A percentile compares a stretch with the other conserved stretches of the same genome.
phyloP scores from a whole-genome alignment of 2,329 filamentous ascomycete genomes.

The Penicillium oxalicum region DNA sequence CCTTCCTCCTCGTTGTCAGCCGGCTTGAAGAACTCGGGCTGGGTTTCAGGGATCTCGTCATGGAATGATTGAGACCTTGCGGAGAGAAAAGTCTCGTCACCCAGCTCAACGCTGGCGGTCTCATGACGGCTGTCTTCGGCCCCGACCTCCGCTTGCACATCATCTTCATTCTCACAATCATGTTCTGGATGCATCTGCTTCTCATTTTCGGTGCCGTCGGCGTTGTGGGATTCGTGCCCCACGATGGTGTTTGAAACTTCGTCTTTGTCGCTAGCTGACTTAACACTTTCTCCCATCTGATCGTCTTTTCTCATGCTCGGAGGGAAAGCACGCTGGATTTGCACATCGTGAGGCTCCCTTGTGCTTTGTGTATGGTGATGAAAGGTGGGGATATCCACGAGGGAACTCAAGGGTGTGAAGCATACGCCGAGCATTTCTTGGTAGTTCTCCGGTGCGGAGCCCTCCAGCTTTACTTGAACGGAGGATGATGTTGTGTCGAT shows the following conservation, averaged over 20 bases:
- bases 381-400: neutral
- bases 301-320: too few relatives aligned
- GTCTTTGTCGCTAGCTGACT: too few relatives aligned
- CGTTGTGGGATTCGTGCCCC: too few relatives aligned
- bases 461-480: conserved; percentile 8
- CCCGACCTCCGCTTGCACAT: conserved; percentile 10
- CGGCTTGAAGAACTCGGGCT: neutral
- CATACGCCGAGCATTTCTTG: neutral
- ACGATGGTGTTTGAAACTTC: too few relatives aligned
- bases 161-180: conserved; percentile 9
- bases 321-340: too few relatives aligned
- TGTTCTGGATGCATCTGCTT: neutral
- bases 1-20: conserved; percentile 9
- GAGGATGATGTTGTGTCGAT: neutral
- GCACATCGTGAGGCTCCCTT: too few relatives aligned
- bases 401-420: neutral
- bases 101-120: conserved; percentile 35
- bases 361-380: too few relatives aligned
- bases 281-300: too few relatives aligned
- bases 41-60: neutral
- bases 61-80: neutral
- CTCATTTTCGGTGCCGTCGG: too few relatives aligned
- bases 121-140: conserved; percentile 22
- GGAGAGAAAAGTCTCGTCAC: conserved; percentile 20
- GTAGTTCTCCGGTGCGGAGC: neutral